A percentile compares a stretch with the other conserved stretches of the same genome.
These are phyloP conservation scores for Phylloporus arenicola DNA, from an alignment of 768 basidiomycete genomes.

Conservation along the genomic window DNA sequence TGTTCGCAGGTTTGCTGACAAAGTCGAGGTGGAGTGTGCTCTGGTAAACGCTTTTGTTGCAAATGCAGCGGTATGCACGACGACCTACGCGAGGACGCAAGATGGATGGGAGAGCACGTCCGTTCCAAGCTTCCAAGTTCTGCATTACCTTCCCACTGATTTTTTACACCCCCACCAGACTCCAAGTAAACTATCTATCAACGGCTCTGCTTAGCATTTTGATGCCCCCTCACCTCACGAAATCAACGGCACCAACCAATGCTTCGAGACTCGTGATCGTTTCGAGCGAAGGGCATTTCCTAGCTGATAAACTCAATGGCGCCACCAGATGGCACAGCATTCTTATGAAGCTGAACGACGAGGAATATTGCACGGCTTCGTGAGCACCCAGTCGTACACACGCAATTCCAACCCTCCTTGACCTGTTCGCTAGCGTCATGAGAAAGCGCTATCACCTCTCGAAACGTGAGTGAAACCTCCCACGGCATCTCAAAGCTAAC, in stretches of 20 bases:
- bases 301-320: conserved; percentile 7
- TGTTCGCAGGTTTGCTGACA: conserved; percentile 29
- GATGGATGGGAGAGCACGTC: conserved; percentile 37
- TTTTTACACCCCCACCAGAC: conserved; percentile 10
- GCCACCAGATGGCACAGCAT: conserved; percentile 20
- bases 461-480: conserved; percentile 18
- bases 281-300: conserved; percentile 26
- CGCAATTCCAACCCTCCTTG: not conserved
- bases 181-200: conserved; percentile 35
- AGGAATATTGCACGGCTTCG: conserved; percentile 24
- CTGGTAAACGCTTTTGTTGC: conserved; percentile 28
- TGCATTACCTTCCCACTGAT: not conserved
- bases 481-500: not conserved
- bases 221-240: conserved; percentile 32
- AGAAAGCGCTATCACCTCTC: conserved; percentile 21
- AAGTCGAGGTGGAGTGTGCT: conserved; percentile 23
- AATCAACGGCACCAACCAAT: conserved; percentile 19
- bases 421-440: conserved; percentile 18
- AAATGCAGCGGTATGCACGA: conserved; percentile 24
- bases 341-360: conserved; percentile 24
- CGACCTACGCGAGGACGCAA: conserved; percentile 21
- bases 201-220: conserved; percentile 32
- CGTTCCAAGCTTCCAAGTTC: conserved; percentile 3
- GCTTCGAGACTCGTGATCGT: conserved; percentile 28
- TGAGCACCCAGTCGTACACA: conserved; percentile 8